phyloP scores from a whole-genome alignment of 768 basidiomycete genomes.

The Termitomyces sp. region DNA sequence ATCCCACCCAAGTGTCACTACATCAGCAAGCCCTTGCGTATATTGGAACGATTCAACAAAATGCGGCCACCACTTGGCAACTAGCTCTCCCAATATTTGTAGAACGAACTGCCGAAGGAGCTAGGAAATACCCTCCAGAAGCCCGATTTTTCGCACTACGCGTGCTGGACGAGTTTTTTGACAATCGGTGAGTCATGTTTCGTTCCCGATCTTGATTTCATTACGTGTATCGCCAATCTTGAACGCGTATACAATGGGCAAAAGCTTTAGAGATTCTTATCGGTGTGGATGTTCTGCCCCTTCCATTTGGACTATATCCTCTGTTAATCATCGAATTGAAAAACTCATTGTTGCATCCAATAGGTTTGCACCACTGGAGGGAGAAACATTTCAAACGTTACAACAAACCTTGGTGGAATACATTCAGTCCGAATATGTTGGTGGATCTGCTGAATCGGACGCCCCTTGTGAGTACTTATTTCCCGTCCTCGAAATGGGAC shows the following conservation, averaged over 20 bases:
- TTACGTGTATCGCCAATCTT: not conserved
- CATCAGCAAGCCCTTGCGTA: conserved; percentile 89
- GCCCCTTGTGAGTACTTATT: conserved; percentile 64
- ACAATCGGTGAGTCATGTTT: conserved; percentile 61
- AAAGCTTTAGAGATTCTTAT: not conserved
- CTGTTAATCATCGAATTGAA: not conserved
- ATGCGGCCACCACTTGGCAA: conserved; percentile 75
- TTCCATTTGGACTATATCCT: not conserved
- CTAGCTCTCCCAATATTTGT: conserved; percentile 75
- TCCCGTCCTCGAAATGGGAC: not conserved
- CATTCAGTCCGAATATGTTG: conserved; percentile 84
- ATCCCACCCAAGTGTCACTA: conserved; percentile 64
- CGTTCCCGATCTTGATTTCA: conserved; percentile 6
- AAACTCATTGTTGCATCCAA: conserved; percentile 2
- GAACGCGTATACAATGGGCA: not conserved
- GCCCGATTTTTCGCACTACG: conserved; percentile 79
- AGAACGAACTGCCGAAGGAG: conserved; percentile 55
- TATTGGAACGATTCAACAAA: conserved; percentile 72
- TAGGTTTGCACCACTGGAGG: conserved; percentile 66
- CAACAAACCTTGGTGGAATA: conserved; percentile 79
- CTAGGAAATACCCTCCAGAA: conserved; percentile 64
- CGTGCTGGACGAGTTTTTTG: conserved; percentile 79
- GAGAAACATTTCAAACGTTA: conserved; percentile 64
- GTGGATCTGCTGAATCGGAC: conserved; percentile 78
- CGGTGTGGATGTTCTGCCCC: not conserved